Conservation (phyloP, 2,329 filamentous ascomycete genomes). For the Herpotrichia juniperi region DNA sequence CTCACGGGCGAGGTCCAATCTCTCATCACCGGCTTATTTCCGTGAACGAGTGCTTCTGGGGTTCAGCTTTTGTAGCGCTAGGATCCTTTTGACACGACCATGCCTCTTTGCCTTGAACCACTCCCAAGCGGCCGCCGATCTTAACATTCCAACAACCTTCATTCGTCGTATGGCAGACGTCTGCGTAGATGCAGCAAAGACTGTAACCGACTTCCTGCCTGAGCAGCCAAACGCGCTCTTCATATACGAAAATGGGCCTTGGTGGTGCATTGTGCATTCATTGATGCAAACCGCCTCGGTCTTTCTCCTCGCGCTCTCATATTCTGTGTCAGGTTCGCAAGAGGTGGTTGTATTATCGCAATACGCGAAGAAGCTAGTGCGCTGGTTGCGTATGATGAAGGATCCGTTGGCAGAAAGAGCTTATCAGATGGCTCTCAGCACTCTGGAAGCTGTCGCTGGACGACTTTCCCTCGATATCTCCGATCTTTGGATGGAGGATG, state of each 20-base stretch:
- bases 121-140: conserved; percentile 13
- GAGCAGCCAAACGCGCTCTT: conserved; percentile 33
- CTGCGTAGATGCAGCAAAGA: conserved; percentile 47
- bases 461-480: conserved; percentile 17
- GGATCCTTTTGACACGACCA: conserved; percentile 49
- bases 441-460: conserved; percentile 25
- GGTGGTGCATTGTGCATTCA: conserved; percentile 49
- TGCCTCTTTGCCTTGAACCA: conserved; percentile 37
- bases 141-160: conserved; percentile 28
- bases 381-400: conserved; percentile 44
- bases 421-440: conserved; percentile 22
- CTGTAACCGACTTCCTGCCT: conserved; percentile 42
- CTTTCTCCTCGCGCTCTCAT: conserved; percentile 46
- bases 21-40: conserved; percentile 5
- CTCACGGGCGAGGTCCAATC: background rate
- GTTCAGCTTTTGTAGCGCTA: conserved; percentile 44
- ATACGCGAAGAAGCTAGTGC: conserved; percentile 35
- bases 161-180: conserved; percentile 37
- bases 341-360: conserved; percentile 24
- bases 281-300: conserved; percentile 49
- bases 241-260: conserved; percentile 44
- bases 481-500: conserved; percentile 15
- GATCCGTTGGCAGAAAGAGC: conserved; percentile 33
- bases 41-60: conserved; percentile 40
- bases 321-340: conserved; percentile 24